Base-by-base conservation (phyloP, 2,329 filamentous ascomycete genomes). In the Colletotrichum ledebouriae region DNA sequence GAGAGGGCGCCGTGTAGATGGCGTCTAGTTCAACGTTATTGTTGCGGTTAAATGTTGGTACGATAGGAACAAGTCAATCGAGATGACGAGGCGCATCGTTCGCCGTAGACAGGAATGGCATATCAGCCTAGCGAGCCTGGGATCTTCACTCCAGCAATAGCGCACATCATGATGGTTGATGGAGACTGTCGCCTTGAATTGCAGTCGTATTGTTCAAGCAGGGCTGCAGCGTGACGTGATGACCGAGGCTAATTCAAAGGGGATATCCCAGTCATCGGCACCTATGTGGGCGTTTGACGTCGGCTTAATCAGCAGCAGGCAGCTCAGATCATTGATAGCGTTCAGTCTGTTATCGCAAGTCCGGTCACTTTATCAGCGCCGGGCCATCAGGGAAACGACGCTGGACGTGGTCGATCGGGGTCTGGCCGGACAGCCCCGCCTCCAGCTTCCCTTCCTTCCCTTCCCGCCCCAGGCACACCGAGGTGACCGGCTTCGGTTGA, bases 181-280 rank as follows among this genome's bases (percentile, higher is more conserved):
- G 47, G 17, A 22, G 22, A 22, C 47, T 34, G n/a, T 29, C 13
- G 33, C 33, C 53, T 55, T 68, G 60, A 42, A 49, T 65, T 11
- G 29, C 46, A 15, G 25, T 29, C 37, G 37, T 46, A 33, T 47
- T 60, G 46, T 46, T 1, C 20, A 55, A 55, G 49, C 66, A 69
- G 56, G 66, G 66, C 66, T 69, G 61, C 66, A 66, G 42, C 42
- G 66, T 69, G 66, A 69, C 66, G 66, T 69, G 56, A 46, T n/a
- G 42, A 50, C 42, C 60, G 25, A 39, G 49, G 22, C n/a, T 34
- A 9, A 7, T 15, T 25, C 25, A 34, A 25, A 56, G 34, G 66
- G 66, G 49, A 56, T 50, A 55, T 62, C 56, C 66, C 44, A 12
- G 49, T 58, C 53, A 37, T 29, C 7, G 7, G 29, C 9, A 29